Base-by-base conservation (phyloP, 306 rosid genomes). In the Medicago arabica region DNA sequence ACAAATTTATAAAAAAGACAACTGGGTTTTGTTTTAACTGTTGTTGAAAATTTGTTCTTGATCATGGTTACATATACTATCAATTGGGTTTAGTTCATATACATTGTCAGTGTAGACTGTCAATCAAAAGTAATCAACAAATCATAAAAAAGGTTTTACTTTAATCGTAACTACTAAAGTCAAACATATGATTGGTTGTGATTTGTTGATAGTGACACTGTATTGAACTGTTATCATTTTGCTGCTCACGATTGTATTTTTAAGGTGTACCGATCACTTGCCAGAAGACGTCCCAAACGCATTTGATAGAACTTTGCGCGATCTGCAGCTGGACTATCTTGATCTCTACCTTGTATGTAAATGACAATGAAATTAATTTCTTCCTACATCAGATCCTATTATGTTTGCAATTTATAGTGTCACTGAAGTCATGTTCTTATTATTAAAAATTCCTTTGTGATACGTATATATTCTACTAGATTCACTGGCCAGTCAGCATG, bases 401-500 rank as follows among this genome's bases (percentile, higher is more conserved):
- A 8, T 62, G 43, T 74, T 78, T 44, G 13, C 12, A 72, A 40
- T 25, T 36, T 72, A 67, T 61, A 36, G 9, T 67, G 5, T 59
- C 28, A n/a, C 47, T 66, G 28, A 34, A 21, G 11, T 19, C 12
- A 4, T 39, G 44, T 64, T 69, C 51, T 74, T 31, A 44, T 34
- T 34, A 38, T 63, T 31, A 46, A 60, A 40, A 69, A 46, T 69
- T 54, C 16, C 13, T 41, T 78, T 63, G 9, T 39, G 43, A 46
- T 58, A 10, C 28, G 10, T 39, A 6, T 60, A 60, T 64, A 36
- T 59, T 64, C 25, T 34, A 72, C 19, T 54, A 88, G 90, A 87
- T 89, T 23, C 94, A 89, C 62, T 85, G 92, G 90, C 93, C 97
- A 18, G 90, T 84, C 5, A 75, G 85, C 14, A 39, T 81, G 36